Percentiles rank a stretch among this genome's conserved stretches.
These are phyloP conservation scores for Trypanosoma caninum DNA, from an alignment of 208 protist species.

Conservation along the genomic window DNA sequence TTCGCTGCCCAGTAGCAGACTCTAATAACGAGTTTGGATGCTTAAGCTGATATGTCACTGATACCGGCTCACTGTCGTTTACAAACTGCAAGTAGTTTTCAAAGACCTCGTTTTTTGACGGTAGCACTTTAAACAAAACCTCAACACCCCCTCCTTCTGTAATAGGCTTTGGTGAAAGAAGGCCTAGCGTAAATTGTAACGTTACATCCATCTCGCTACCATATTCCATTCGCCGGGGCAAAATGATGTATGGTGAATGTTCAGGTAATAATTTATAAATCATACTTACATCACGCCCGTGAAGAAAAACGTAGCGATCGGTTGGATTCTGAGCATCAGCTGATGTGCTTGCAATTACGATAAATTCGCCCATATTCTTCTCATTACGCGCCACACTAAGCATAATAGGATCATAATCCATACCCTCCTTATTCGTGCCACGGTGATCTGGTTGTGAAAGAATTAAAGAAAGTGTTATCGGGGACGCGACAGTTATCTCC, in stretches of 20 bases:
- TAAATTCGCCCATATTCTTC: conserved; percentile 22
- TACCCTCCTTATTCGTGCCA: conserved; percentile 20
- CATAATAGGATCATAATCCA: conserved; percentile 52
- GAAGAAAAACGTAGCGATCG: conserved; percentile 38
- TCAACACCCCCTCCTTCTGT: conserved; percentile 32
- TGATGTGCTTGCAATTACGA: conserved; percentile 10
- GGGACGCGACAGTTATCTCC: conserved; percentile 13
- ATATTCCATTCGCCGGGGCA: conserved; percentile 38
- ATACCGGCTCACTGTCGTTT: conserved; percentile 29
- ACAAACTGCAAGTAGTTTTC: conserved; percentile 49
- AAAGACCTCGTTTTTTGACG: conserved; percentile 36
- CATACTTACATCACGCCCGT: conserved; percentile 44
- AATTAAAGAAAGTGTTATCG: conserved; percentile 29
- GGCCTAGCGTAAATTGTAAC: conserved; percentile 36
- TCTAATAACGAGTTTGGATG: conserved; percentile 20
- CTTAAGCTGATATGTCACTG: conserved; percentile 30
- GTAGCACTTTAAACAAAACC: conserved; percentile 38
- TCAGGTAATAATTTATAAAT: conserved; percentile 51
- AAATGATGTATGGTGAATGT: conserved; percentile 44
- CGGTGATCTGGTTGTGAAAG: conserved; percentile 50
- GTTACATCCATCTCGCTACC: not conserved
- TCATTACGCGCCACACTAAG: conserved; percentile 34
- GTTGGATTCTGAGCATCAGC: conserved; percentile 35
- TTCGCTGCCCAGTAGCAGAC: conserved; percentile 15
- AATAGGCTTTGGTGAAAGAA: conserved; percentile 42